Conservation (phyloP, 306 rosid species). For the Boehmeria nivea region DNA sequence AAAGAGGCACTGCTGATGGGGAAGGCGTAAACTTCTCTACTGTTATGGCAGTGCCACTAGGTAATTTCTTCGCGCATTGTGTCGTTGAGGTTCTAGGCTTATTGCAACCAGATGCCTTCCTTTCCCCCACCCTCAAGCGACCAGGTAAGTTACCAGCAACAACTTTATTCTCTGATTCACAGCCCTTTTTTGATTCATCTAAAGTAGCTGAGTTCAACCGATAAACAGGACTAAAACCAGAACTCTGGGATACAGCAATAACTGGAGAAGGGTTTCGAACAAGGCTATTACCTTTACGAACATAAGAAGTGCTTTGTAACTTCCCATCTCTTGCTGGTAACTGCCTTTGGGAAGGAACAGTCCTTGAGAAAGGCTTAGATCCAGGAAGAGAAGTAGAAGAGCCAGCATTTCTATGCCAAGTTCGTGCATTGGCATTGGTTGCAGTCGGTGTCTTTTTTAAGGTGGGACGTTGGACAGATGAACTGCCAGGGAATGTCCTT, state of each 20-base stretch:
- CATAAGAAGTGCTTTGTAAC: slow-evolving; percentile 58
- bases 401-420: slow-evolving; percentile 59
- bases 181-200: slow-evolving; percentile 37
- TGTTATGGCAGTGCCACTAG: slow-evolving; percentile 11
- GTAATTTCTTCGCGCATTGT: slow-evolving; percentile 25
- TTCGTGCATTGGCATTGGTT: slow-evolving; percentile 47
- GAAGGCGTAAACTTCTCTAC: slow-evolving; percentile 38
- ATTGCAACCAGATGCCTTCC: slow-evolving; percentile 30
- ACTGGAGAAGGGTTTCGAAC: slow-evolving; percentile 57
- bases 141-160: slow-evolving; percentile 29
- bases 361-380: slow-evolving; percentile 31
- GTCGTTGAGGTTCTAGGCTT: slow-evolving; percentile 39
- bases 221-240: slow-evolving; percentile 27
- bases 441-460: slow-evolving; percentile 45
- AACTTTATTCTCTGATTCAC: slow-evolving; percentile 36
- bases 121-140: slow-evolving; percentile 26
- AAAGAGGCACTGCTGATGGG: slow-evolving; percentile 33
- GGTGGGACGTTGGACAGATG: slow-evolving; percentile 27
- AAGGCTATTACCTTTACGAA: slow-evolving; percentile 93
- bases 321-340: slow-evolving; percentile 40
- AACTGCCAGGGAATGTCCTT: slow-evolving; percentile 28
- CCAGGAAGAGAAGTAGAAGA: slow-evolving; percentile 32
- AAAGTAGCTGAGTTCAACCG: slow-evolving; percentile 34
- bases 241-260: slow-evolving; percentile 41
- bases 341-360: slow-evolving; percentile 43